Percentiles rank a stretch among this genome's conserved stretches.
phyloP scores from a whole-genome alignment of 495 filamentous ascomycete genomes.

The Letharia columbiana region DNA sequence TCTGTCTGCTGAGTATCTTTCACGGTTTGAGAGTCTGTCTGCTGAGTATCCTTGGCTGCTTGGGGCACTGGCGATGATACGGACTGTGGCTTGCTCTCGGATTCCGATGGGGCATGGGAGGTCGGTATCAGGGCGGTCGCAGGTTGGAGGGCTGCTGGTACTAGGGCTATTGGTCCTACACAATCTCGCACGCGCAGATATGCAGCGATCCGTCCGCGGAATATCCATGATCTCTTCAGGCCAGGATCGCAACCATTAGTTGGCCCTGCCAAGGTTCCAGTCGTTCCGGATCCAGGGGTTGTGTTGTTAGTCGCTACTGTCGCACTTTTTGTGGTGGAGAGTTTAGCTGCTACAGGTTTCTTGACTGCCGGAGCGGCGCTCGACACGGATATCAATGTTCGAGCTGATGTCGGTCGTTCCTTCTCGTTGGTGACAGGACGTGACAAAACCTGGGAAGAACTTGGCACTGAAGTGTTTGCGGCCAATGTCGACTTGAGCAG shows the following conservation, averaged over 20 bases:
- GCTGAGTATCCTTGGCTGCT: neutral
- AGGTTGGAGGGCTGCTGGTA: neutral
- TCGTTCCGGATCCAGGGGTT: neutral
- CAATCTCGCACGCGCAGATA: neutral
- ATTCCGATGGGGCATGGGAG: neutral
- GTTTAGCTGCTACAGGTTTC: neutral
- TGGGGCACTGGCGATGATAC: neutral
- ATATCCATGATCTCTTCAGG: neutral
- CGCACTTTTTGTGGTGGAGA: neutral
- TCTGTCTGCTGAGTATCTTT: neutral
- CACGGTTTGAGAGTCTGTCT: neutral
- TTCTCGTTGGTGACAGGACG: too few species aligned
- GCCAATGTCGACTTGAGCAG: neutral
- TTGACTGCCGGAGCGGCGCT: neutral
- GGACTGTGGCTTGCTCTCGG: neutral
- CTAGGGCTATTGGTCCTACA: neutral
- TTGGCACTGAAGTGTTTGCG: neutral
- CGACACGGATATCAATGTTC: neutral
- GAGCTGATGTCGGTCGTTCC: neutral
- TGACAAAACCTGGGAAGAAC: neutral
- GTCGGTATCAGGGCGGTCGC: neutral
- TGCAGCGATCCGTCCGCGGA: neutral
- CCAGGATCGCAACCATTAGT: rapidly evolving
- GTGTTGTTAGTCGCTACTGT: neutral
- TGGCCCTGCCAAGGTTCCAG: neutral